Percentiles rank a stretch among this genome's conserved stretches.
These are phyloP conservation scores for Tetrahymena malaccensis DNA, from an alignment of 73 alveolate genomes.

Conservation along the genomic window DNA sequence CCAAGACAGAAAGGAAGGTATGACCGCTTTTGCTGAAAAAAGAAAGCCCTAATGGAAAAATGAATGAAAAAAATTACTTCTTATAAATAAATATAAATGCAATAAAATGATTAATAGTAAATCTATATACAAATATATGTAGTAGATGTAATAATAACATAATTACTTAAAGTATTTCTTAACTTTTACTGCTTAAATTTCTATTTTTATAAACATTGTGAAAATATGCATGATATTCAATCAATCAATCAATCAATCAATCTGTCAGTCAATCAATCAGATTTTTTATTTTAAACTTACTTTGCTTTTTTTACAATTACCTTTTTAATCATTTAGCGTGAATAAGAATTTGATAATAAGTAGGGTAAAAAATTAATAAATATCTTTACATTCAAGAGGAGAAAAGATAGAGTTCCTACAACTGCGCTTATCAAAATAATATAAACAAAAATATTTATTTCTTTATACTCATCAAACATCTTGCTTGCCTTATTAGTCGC, in stretches of 20 bases:
- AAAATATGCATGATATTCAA: no score
- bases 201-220: background rate
- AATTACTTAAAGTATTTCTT: background rate
- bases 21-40: constrained; percentile 92
- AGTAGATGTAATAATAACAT: background rate
- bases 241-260: no score
- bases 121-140: background rate
- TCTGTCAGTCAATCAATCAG: background rate
- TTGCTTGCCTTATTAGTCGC: background rate
- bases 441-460: background rate
- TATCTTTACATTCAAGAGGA: background rate
- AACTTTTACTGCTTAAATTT: background rate
- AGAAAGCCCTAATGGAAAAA: constrained; percentile 75
- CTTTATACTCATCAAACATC: background rate
- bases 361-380: background rate
- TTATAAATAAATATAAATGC: no score
- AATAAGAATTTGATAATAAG: background rate
- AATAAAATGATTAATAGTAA: no score
- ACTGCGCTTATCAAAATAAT: background rate
- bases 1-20: constrained; percentile 92
- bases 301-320: background rate
- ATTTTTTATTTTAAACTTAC: background rate
- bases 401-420: background rate
- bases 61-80: constrained; percentile 23
- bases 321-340: background rate